Conservation (phyloP, 257 asterid species). For the Knoxia roxburghii region DNA sequence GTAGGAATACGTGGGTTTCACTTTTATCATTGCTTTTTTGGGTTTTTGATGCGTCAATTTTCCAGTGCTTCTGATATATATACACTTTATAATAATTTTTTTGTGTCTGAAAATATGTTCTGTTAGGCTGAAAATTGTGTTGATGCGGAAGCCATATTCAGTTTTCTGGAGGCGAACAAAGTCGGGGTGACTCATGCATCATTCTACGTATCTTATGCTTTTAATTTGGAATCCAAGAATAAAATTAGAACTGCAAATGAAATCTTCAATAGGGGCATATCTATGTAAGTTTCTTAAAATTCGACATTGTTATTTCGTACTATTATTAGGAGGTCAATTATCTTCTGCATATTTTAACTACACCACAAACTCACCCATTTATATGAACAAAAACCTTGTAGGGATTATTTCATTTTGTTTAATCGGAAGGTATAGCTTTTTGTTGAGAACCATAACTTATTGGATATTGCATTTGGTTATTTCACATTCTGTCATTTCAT, state of each 20-base stretch:
- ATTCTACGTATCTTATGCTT: constrained; percentile 72
- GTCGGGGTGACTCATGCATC: constrained; percentile 66
- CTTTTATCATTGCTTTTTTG: not conserved
- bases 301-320: not conserved
- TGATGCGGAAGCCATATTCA: constrained; percentile 80
- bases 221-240: constrained; percentile 70
- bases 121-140: constrained; percentile 79
- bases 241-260: constrained; percentile 75
- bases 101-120: not conserved
- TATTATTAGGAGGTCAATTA: not conserved
- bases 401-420: not conserved
- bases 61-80: not conserved
- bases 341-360: not conserved
- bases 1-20: constrained; percentile 72
- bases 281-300: constrained; percentile 45
- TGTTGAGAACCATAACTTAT: not conserved
- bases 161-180: constrained; percentile 67
- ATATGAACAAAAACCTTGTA: not conserved
- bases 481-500: not conserved
- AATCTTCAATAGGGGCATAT: constrained; percentile 79
- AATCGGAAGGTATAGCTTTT: not conserved
- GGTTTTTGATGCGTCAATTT: not conserved
- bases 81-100: not conserved
- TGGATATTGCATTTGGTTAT: not conserved
- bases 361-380: not conserved